A percentile compares a stretch with the other conserved stretches of the same genome.
These are phyloP conservation scores for Fusarium sulawesiense DNA, from an alignment of 2,329 filamentous ascomycete species.

Conservation along the genomic window DNA sequence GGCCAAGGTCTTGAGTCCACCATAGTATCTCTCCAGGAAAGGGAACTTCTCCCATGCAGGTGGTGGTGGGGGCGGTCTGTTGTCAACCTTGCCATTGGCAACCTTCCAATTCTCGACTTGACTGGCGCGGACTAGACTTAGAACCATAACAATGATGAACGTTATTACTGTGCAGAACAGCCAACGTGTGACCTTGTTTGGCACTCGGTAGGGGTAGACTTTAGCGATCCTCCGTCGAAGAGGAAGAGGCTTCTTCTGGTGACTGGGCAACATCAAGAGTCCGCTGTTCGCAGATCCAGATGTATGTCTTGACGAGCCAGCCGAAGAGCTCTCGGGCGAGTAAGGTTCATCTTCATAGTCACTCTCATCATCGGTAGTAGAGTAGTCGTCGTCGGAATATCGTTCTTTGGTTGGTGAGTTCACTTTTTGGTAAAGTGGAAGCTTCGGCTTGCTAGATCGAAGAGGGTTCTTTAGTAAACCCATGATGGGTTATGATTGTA, in stretches of 20 bases:
- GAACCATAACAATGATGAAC: slow-evolving; percentile 79
- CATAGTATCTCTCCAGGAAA: slow-evolving; percentile 90
- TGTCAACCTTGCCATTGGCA: slow-evolving; percentile 61
- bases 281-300: slow-evolving; percentile 58
- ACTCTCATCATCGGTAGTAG: slow-evolving; percentile 60
- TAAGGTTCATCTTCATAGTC: slow-evolving; percentile 58
- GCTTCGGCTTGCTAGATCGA: slow-evolving; percentile 59
- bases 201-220: slow-evolving; percentile 69
- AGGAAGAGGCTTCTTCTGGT: slow-evolving; percentile 40
- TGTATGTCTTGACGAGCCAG: slow-evolving; percentile 65
- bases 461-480: slow-evolving; percentile 61
- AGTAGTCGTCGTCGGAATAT: slow-evolving; percentile 62
- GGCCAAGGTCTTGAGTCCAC: slow-evolving; percentile 81
- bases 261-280: slow-evolving; percentile 59
- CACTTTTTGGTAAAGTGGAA: slow-evolving; percentile 64
- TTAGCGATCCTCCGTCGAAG: slow-evolving; percentile 35
- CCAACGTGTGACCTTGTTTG: slow-evolving; percentile 79
- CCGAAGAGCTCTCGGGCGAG: slow-evolving; percentile 57
- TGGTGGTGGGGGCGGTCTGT: slow-evolving; percentile 68
- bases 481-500: slow-evolving; percentile 54
- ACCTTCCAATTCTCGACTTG: slow-evolving; percentile 74
- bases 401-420: slow-evolving; percentile 60
- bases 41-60: slow-evolving; percentile 85
- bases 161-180: slow-evolving; percentile 78
- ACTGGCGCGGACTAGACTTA: slow-evolving; percentile 79